Base-by-base conservation (phyloP, 768 basidiomycete species). In the Tricholoma terreum region DNA sequence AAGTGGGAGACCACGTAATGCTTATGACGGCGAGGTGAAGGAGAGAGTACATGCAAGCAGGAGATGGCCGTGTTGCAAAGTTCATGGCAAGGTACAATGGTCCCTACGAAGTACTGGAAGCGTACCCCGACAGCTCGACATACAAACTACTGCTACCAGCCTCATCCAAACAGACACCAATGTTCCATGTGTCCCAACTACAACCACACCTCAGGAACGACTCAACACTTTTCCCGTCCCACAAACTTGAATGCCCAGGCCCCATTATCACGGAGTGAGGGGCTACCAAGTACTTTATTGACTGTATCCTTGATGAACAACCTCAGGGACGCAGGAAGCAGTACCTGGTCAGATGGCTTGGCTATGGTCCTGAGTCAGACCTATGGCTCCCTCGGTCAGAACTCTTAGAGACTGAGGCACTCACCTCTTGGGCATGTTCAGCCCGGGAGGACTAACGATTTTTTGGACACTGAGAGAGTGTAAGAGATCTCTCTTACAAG, bases 41-140 rank as follows among this genome's bases (percentile, higher is more conserved):
- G 0, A 58, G 63, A 1, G 64, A 74, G 1, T 77, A 73, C 55
- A 67, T 48, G 21, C 45, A 67, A 24, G 19, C 65, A 2, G 50
- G 59, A n/a, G 72, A 70, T 0, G 62, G 65, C 2, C 59, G 66
- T 0, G 73, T 73, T 0, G 74, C 73, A 0, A 80, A 80, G 46
- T 78, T 78, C 55, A 72, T 80, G 63, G 71, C 74, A 0, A 55
- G 69, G 0, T 75, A 58, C 12, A 69, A 77, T 50, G 65, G 73
- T 0, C 68, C 64, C 0, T 70, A 70, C 34, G 12, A 35, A 35
- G 12, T 35, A 4, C 9, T 35, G 12, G 34, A 35, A 10, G 34
- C 12, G 34, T 35, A 5, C 34, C 34, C 34, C 12, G 34, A 35
- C 3, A 35, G 34, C 34, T 35, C 34, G 8, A 35, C 12, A 7